Evolutionary conservation across 2,329 filamentous ascomycete genomes (phyloP), one percentile per base, ranked within the genome.

Genomic region (Orbilia blumenaviensis): DNA sequence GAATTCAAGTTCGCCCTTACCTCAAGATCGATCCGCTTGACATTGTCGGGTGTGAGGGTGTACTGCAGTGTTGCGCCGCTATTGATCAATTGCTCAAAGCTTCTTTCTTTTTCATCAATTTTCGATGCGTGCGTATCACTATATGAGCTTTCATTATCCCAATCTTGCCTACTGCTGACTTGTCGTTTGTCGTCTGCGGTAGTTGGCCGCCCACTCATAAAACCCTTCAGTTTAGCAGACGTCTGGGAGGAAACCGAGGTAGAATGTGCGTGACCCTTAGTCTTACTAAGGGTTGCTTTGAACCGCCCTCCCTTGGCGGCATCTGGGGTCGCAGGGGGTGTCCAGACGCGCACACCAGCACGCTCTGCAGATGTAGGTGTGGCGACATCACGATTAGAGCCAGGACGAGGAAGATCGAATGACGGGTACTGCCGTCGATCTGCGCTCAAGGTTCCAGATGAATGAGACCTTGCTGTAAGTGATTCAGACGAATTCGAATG

Each of bases 41-140:
- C 92, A 79, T 87, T 92, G 81, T 91, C 89, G 0, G 92, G 92
- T 0, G 92, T 95, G 27, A 94, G 85, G 1, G 92, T 94, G 81
- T 91, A 94, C 79, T 92, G 92, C 46, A 94, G 89, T 0, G 92
- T 94, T 81, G 93, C 89, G 79, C 93, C 90, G 82, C 92, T 93
- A 68, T 92, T 89, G 77, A 95, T 94, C 60, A 94, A 85, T 79
- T 93, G 87, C 80, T 95, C 92, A 80, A 95, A 90, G 79, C 91
- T 89, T 52, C 87, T 88, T 8, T 88, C 87, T 56, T 90, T 88
- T 71, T 90, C 88, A 50, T 88, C 87, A 64, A 69, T 72, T 5
- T 66, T 77, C 36, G 72, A 60, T 52, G 64, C 36, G 14, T 77
- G 72, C 3, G 85, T 83, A 4, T 84, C 84, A 68, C 81, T 85